Base-by-base conservation (phyloP, 495 filamentous ascomycete genomes). In the Neurospora cerealis region DNA sequence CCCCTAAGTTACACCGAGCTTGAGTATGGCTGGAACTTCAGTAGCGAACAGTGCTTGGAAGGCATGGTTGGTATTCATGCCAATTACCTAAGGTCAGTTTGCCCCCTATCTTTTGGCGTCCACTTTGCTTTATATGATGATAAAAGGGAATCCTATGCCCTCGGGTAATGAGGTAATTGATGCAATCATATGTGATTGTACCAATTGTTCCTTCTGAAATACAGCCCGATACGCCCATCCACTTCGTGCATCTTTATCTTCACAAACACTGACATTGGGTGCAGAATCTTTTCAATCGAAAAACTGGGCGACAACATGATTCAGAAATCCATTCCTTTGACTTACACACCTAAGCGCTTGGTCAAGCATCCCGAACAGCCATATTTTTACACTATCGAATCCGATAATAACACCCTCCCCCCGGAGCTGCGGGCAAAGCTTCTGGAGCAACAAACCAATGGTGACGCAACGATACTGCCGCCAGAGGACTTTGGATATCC, bases 31-130 rank as follows among this genome's bases (percentile, higher is more conserved):
- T 97, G 94, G 91, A 97, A 92, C 76, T 98, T 99, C 77, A 96
- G 92, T 77, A 97, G 93, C 77, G 93, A 97, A 82, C 91, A 96
- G 78, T 96, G 94, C 75, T 86, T 90, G 17, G 94, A 97, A 82
- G 95, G 96, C 32, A 95, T 99, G 91, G 95, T 98, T 42, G 95
- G 94, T 71, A 95, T 99, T 71, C 93, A 97, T 81, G 93, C 90
- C 37, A 90, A 94, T 78, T 96, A 92, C 80, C 85, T 99, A 24
- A 86, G 93, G 94, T 96, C 88, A 81, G 93, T 89, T 70, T 38
- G n/a, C 42, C 71, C 24, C 7, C 54, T 73, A 72, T 44, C 75
- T 73, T 70, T 70, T 62, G 72, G 70, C 46, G 71, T 76, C 78
- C 78, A 80, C 82, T 77, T 21, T 38, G 75, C 73, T 76, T 75